These are phyloP conservation scores for Diaporthe longicolla DNA, from an alignment of 2,329 filamentous ascomycete species.

Conservation along the genomic window DNA sequence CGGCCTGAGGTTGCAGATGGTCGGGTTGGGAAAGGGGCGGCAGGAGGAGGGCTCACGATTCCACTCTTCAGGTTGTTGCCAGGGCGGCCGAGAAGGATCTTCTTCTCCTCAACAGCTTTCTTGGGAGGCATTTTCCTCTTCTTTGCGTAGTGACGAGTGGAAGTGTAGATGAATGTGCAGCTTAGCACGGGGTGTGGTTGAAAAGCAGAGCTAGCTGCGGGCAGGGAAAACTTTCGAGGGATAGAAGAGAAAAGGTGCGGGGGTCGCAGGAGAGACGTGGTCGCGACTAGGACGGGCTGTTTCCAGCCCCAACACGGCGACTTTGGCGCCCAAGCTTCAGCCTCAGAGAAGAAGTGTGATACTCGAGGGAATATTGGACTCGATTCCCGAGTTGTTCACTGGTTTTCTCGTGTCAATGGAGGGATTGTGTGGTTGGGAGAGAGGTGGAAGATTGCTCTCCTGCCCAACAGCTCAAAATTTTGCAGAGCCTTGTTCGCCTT, in stretches of 20 bases:
- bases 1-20: slow-evolving; percentile 45
- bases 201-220: slow-evolving; percentile 79
- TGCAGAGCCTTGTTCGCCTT: slow-evolving; percentile 34
- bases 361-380: slow-evolving; percentile 18
- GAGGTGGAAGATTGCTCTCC: slow-evolving; percentile 20
- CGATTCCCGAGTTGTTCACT: slow-evolving; percentile 23
- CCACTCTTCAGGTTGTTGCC: slow-evolving; percentile 99
- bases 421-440: slow-evolving; percentile 32
- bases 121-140: slow-evolving; percentile 91
- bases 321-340: slow-evolving; percentile 27
- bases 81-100: slow-evolving; percentile 94
- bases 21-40: slow-evolving; percentile 43
- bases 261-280: slow-evolving; percentile 58
- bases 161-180: slow-evolving; percentile 62
- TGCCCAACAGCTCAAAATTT: slow-evolving; percentile 38
- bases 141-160: slow-evolving; percentile 71
- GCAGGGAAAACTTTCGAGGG: slow-evolving; percentile 62
- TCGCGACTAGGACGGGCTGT: slow-evolving; percentile 56
- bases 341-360: slow-evolving; percentile 18
- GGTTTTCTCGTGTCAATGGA: slow-evolving; percentile 13
- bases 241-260: slow-evolving; percentile 68
- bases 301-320: slow-evolving; percentile 55
- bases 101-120: slow-evolving; percentile 92
- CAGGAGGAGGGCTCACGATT: slow-evolving; percentile 76
- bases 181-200: slow-evolving; percentile 66